A percentile compares a stretch with the other conserved stretches of the same genome.
Evolutionary conservation across 495 filamentous ascomycete genomes (phyloP).

Genomic region (Jackrogersella minutella): DNA sequence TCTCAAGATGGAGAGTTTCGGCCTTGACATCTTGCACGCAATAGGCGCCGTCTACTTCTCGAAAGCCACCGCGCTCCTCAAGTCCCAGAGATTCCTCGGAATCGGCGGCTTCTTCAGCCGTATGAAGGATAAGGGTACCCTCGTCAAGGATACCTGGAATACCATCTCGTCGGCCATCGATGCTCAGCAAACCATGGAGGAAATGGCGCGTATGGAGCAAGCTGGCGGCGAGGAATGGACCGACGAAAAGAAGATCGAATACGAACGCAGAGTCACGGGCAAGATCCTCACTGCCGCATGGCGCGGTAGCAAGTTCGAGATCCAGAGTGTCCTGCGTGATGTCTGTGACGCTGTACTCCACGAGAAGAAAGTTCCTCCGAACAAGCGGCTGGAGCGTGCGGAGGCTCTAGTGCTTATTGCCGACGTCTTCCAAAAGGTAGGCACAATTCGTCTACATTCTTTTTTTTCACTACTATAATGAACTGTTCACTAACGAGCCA

Average conservation of each 20-base stretch:
- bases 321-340: constrained; percentile 92
- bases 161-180: constrained; percentile 98
- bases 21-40: constrained; percentile 94
- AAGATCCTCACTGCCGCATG: constrained; percentile 99
- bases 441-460: constrained; percentile 38
- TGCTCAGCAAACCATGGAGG: constrained; percentile 97
- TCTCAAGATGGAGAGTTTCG: constrained; percentile 98
- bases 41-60: constrained; percentile 88
- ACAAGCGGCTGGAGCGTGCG: constrained; percentile 89
- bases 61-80: constrained; percentile 86
- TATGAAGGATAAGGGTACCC: constrained; percentile 94
- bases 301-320: constrained; percentile 97
- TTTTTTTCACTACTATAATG: not conserved
- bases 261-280: constrained; percentile 91
- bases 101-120: constrained; percentile 93
- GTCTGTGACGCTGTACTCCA: constrained; percentile 73
- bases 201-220: constrained; percentile 97
- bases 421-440: constrained; percentile 86
- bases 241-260: constrained; percentile 96
- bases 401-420: constrained; percentile 88
- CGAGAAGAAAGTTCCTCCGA: constrained; percentile 82
- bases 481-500: constrained; percentile 31
- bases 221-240: constrained; percentile 98
- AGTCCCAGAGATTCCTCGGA: constrained; percentile 95
- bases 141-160: constrained; percentile 98